Percentiles rank a stretch among this genome's conserved stretches.
Conservation (phyloP, 495 filamentous ascomycete genomes). For the Penicillium crystallinum region DNA sequence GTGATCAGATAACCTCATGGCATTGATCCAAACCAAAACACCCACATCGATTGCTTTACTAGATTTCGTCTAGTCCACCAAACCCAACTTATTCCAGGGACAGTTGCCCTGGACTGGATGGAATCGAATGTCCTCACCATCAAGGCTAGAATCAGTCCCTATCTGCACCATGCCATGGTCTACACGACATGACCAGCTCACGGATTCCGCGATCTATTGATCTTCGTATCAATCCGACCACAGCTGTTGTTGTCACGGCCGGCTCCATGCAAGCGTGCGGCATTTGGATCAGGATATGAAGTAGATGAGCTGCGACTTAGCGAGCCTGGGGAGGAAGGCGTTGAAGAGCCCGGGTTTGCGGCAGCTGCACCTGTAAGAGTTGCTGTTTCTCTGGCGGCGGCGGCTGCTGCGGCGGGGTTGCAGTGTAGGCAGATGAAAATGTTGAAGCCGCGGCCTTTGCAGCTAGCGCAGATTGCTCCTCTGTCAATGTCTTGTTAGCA, state of each 20-base stretch:
- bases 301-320: slow-evolving; percentile 32
- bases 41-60: too few relatives aligned
- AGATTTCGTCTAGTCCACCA: too few relatives aligned
- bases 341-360: slow-evolving; percentile 21
- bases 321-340: slow-evolving; percentile 25
- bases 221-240: slow-evolving; percentile 21
- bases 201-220: slow-evolving; percentile 19
- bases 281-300: slow-evolving; percentile 19
- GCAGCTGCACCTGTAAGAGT: slow-evolving; percentile 8
- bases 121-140: too few relatives aligned
- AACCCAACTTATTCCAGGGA: background rate
- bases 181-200: background rate
- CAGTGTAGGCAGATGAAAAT: slow-evolving; percentile 36
- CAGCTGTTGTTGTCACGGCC: slow-evolving; percentile 16
- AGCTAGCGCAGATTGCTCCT: slow-evolving; percentile 29
- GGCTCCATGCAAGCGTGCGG: slow-evolving; percentile 14
- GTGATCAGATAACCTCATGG: background rate
- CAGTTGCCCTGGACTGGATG: too few relatives aligned
- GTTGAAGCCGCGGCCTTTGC: slow-evolving; percentile 34
- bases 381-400: slow-evolving; percentile 11
- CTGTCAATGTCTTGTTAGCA: slow-evolving; percentile 12
- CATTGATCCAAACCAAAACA: background rate
- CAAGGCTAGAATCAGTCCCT: too few relatives aligned
- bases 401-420: slow-evolving; percentile 25
- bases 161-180: background rate